Evolutionary conservation across 73 alveolate genomes (phyloP).

Genomic region (Paramecium octaurelia): DNA sequence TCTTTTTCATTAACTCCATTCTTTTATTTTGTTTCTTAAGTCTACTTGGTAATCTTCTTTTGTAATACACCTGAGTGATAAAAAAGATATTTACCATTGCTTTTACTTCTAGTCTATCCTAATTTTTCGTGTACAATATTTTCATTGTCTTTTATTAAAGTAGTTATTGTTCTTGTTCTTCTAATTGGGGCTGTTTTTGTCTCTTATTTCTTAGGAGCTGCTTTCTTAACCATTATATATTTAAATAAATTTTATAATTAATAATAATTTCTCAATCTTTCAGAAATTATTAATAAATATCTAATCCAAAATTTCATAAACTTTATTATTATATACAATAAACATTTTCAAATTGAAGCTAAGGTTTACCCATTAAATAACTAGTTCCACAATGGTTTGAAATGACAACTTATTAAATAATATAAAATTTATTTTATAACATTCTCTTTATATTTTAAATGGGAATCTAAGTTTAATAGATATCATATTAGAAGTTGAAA

Average conservation of each 20-base stretch:
- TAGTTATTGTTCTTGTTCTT: neutral
- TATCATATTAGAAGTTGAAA: too few relatives aligned
- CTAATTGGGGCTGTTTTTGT: neutral
- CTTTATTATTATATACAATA: neutral
- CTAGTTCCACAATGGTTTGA: too few relatives aligned
- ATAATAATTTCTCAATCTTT: neutral
- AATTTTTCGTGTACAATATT: slow-evolving; percentile 2
- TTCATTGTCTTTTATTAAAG: neutral
- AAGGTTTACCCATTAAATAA: neutral
- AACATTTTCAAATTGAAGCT: too few relatives aligned
- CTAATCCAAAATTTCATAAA: neutral
- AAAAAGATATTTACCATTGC: neutral
- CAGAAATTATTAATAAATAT: neutral
- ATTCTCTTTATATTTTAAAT: too few relatives aligned
- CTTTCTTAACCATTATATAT: neutral
- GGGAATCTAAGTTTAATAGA: too few relatives aligned
- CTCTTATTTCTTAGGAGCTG: neutral
- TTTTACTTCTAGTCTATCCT: slow-evolving; percentile 8
- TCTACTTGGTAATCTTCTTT: neutral
- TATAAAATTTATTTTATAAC: too few relatives aligned
- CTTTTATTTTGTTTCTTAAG: neutral
- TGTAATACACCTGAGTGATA: neutral
- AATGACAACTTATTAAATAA: too few relatives aligned
- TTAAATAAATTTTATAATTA: neutral
- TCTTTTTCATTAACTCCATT: neutral